Evolutionary conservation across 495 filamentous ascomycete genomes (phyloP).

Genomic region (Tuber calosporum): DNA sequence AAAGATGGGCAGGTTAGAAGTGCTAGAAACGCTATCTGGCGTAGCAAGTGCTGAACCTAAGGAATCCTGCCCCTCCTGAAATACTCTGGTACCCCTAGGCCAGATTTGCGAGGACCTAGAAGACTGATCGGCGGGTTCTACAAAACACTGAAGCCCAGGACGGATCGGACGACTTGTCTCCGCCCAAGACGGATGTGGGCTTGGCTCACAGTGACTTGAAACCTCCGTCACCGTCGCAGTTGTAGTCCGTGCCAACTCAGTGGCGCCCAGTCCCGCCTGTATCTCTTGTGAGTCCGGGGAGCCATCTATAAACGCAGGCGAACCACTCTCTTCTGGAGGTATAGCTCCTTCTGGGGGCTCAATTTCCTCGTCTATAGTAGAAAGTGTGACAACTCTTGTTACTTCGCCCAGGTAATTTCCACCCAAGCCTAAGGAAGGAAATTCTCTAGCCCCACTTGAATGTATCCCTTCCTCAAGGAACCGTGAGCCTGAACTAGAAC

Average conservation of each 20-base stretch:
- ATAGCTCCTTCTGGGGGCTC: background rate
- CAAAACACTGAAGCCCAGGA: background rate
- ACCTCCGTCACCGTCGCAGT: background rate
- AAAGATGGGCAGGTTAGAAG: background rate
- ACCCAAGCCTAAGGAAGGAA: background rate
- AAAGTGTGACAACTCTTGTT: background rate
- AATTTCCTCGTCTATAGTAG: background rate
- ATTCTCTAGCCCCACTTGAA: background rate
- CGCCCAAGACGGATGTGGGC: background rate
- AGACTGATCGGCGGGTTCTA: background rate
- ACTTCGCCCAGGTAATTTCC: background rate
- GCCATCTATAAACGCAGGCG: background rate
- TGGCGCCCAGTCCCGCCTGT: background rate
- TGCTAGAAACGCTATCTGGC: background rate
- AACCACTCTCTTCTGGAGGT: background rate
- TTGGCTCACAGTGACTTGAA: background rate
- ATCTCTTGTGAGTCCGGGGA: background rate
- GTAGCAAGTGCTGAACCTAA: background rate
- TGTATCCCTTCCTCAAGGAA: background rate
- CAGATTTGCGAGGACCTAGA: background rate
- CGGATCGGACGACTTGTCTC: background rate
- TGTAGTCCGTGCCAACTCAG: background rate
- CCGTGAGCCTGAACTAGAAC: background rate
- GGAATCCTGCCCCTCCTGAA: background rate
- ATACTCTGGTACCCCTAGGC: background rate